These are phyloP conservation scores for Tylopilus sp. DNA, from an alignment of 768 basidiomycete species.

Conservation along the genomic window DNA sequence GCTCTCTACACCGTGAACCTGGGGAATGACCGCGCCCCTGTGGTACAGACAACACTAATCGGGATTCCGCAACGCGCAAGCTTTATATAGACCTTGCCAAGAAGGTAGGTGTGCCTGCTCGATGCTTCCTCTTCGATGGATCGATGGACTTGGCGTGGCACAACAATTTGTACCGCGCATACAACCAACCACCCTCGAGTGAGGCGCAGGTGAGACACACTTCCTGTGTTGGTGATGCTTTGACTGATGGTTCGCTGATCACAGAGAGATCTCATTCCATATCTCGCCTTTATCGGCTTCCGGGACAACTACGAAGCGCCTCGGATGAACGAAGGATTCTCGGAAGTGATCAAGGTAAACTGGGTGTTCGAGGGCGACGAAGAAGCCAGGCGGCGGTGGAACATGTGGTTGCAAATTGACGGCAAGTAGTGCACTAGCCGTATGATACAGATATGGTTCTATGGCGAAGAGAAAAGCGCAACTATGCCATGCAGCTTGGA, in stretches of 20 bases:
- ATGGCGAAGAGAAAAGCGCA: constrained; percentile 3
- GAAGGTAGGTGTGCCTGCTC: constrained; percentile 47
- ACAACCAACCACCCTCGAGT: constrained; percentile 45
- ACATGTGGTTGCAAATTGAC: constrained; percentile 82
- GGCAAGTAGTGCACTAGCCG: constrained; percentile 44
- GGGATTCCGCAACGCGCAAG: constrained; percentile 63
- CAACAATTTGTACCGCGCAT: constrained; percentile 88
- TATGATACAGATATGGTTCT: constrained; percentile 2
- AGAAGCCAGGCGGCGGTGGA: constrained; percentile 70
- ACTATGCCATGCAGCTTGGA: neutral
- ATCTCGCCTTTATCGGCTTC: constrained; percentile 56
- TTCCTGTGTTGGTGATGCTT: neutral
- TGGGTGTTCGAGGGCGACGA: constrained; percentile 78
- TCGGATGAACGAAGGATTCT: constrained; percentile 62
- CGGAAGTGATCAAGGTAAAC: constrained; percentile 71
- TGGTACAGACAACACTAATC: constrained; percentile 92
- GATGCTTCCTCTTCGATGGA: constrained; percentile 75
- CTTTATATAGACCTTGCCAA: constrained; percentile 68
- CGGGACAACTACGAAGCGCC: constrained; percentile 67
- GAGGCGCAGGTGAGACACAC: constrained; percentile 9
- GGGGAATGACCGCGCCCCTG: neutral
- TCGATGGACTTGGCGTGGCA: constrained; percentile 86
- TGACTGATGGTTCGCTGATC: constrained; percentile 30
- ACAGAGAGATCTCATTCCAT: constrained; percentile 54
- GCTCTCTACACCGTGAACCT: neutral